Evolutionary conservation across 768 basidiomycete species (phyloP).

Genomic region (Trametes cingulata): DNA sequence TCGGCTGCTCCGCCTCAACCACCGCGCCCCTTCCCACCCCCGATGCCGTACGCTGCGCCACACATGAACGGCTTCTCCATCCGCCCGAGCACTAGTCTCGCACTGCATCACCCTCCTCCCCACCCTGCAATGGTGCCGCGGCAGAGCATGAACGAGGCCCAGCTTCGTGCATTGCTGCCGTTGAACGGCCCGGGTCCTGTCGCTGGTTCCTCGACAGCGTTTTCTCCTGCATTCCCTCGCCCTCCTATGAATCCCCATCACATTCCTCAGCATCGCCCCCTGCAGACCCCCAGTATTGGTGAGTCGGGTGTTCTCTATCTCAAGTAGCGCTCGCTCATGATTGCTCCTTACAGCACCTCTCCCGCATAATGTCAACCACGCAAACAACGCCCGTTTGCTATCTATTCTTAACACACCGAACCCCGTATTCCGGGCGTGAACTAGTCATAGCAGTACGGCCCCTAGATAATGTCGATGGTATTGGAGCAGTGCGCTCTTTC

Average conservation of each 20-base stretch:
- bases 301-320: neutral
- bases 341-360: constrained; percentile 2
- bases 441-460: constrained; percentile 18
- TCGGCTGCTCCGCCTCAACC: constrained; percentile 2
- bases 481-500: constrained; percentile 22
- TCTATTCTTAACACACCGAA: constrained; percentile 33
- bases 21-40: constrained; percentile 1
- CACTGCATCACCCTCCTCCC: constrained; percentile 29
- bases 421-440: constrained; percentile 24
- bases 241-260: constrained; percentile 11
- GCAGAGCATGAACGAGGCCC: constrained; percentile 53
- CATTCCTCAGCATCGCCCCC: constrained; percentile 9
- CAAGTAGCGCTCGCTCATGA: neutral
- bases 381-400: constrained; percentile 31
- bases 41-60: constrained; percentile 20
- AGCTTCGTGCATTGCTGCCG: constrained; percentile 45
- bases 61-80: constrained; percentile 32
- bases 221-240: constrained; percentile 1
- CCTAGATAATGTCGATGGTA: constrained; percentile 25
- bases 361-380: constrained; percentile 13
- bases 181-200: constrained; percentile 6
- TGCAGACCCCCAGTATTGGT: constrained; percentile 12
- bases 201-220: constrained; percentile 1
- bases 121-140: constrained; percentile 28
- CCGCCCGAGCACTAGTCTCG: constrained; percentile 40